phyloP scores from a whole-genome alignment of 2,329 filamentous ascomycete genomes.

The Pseudogymnoascus sp. region DNA sequence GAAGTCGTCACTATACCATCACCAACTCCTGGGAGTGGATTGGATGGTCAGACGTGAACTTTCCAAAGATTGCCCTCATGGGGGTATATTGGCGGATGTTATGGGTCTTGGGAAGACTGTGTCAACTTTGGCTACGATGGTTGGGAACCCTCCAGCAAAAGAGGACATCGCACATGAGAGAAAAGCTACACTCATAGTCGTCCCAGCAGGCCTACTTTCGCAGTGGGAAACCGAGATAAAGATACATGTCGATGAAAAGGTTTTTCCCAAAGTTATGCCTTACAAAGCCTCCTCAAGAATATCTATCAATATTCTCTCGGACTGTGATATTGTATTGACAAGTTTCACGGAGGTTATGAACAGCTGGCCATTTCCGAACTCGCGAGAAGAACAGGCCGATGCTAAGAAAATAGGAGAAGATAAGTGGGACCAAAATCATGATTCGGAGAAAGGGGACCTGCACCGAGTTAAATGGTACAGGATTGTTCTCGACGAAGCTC shows the following conservation, averaged over 20 bases:
- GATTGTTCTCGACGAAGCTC: slow-evolving; percentile 50
- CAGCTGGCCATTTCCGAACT: slow-evolving; percentile 84
- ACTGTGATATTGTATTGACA: slow-evolving; percentile 25
- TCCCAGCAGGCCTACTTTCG: slow-evolving; percentile 22
- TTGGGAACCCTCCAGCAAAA: slow-evolving; percentile 33
- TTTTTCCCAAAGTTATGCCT: slow-evolving; percentile 20
- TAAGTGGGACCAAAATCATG: slow-evolving; percentile 88
- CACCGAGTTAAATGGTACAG: slow-evolving; percentile 40
- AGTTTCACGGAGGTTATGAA: slow-evolving; percentile 25
- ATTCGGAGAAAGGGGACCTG: slow-evolving; percentile 40
- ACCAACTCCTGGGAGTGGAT: too few relatives aligned
- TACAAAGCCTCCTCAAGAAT: slow-evolving; percentile 19
- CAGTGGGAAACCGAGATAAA: slow-evolving; percentile 27
- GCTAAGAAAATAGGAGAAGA: slow-evolving; percentile 95
- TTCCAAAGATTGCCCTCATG: too few relatives aligned
- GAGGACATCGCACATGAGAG: slow-evolving; percentile 27
- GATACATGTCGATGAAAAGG: slow-evolving; percentile 15
- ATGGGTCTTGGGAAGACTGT: slow-evolving; percentile 62
- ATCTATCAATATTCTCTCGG: slow-evolving; percentile 13
- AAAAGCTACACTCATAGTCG: slow-evolving; percentile 26
- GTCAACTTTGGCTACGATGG: slow-evolving; percentile 34
- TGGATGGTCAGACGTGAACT: too few relatives aligned
- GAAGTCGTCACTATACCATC: too few relatives aligned
- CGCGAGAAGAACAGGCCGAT: slow-evolving; percentile 78
- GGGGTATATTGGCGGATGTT: too few relatives aligned